These are phyloP conservation scores for Phylloporus rhodoxanthus DNA, from an alignment of 768 basidiomycete genomes.

Conservation along the genomic window DNA sequence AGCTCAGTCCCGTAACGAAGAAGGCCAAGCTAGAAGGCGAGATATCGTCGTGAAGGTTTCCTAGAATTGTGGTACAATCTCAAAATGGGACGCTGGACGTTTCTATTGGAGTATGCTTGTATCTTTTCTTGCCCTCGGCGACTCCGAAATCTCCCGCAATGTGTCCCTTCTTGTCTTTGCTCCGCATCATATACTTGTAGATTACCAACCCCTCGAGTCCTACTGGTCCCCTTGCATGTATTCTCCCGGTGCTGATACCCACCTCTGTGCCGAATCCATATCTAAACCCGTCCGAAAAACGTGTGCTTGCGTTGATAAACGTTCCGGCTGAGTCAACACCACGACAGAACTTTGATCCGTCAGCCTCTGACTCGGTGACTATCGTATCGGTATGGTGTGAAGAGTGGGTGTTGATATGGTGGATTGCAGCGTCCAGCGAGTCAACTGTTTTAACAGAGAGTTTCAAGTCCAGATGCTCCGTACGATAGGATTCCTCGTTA, in stretches of 20 bases:
- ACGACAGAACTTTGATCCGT: constrained; percentile 69
- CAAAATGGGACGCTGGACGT: constrained; percentile 21
- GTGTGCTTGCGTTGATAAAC: constrained; percentile 90
- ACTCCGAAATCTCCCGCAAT: constrained; percentile 80
- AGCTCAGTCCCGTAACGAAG: constrained; percentile 45
- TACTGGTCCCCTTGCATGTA: constrained; percentile 94
- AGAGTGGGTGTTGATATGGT: constrained; percentile 87
- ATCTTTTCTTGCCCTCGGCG: constrained; percentile 64
- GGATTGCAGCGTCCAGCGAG: constrained; percentile 68
- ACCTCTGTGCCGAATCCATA: constrained; percentile 98
- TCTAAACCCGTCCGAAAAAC: constrained; percentile 94
- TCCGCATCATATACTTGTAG: constrained; percentile 93
- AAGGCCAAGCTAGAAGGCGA: constrained; percentile 54
- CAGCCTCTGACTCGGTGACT: constrained; percentile 69
- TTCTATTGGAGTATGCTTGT: constrained; percentile 48
- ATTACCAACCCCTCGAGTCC: constrained; percentile 90
- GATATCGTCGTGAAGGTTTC: constrained; percentile 15
- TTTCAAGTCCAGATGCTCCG: constrained; percentile 83
- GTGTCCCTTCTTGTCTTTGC: constrained; percentile 69
- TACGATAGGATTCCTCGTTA: constrained; percentile 62
- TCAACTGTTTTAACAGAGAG: constrained; percentile 75
- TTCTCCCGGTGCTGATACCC: constrained; percentile 93
- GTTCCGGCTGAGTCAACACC: constrained; percentile 91
- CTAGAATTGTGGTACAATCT: constrained; percentile 2
- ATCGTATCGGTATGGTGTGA: constrained; percentile 96